Evolutionary conservation across 129 eudicot genomes (phyloP), one percentile per base, ranked within the genome.

Genomic region (Cynara cardunculus): DNA sequence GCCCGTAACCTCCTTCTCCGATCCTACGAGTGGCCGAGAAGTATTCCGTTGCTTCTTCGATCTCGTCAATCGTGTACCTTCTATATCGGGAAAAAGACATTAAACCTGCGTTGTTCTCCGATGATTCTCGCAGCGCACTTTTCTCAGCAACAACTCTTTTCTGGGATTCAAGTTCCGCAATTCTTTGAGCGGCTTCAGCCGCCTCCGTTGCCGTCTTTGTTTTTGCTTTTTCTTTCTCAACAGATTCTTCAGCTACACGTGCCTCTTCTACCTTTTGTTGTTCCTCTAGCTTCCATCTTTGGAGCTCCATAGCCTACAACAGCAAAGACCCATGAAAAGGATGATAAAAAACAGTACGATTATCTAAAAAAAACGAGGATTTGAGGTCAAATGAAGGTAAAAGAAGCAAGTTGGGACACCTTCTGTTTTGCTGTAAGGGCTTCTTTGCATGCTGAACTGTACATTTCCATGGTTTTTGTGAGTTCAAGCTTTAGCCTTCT

Each of bases 1-100:
- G 97, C 12, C 97, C 97, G 65, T 91, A 91, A 75, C 93, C 97
- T 19, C 97, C 97, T 87, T 91, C 97, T 14, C 97, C 97, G 1
- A 91, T 88, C 76, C 86, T 91, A 53, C 86, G 87, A 25, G 83
- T 5, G 25, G 76, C 37, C 6, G 93, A 44, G 81, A 92, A 92
- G 41, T 77, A 84, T 1, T 90, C 86, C 4, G 97, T 92, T 25
- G 92, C 96, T 77, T 73, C 74, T 85, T 87, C 97, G 28, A 91
- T 87, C 81, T 91, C 94, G 69, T 92, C 94, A 32, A 93, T 90
- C n/a, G 91, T 76, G 86, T 93, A 93, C 83, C 39, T 87, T 78
- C 97, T 83, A 77, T 93, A 69, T 56, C 77, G 62, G 24, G 77
- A 73, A n/a, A 86, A 22, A 3, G 31, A 65, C 27, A 73, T 62